Evolutionary conservation across 2,329 filamentous ascomycete species (phyloP), one percentile per base, ranked within the genome.

Genomic region (Trichoderma polysporum): DNA sequence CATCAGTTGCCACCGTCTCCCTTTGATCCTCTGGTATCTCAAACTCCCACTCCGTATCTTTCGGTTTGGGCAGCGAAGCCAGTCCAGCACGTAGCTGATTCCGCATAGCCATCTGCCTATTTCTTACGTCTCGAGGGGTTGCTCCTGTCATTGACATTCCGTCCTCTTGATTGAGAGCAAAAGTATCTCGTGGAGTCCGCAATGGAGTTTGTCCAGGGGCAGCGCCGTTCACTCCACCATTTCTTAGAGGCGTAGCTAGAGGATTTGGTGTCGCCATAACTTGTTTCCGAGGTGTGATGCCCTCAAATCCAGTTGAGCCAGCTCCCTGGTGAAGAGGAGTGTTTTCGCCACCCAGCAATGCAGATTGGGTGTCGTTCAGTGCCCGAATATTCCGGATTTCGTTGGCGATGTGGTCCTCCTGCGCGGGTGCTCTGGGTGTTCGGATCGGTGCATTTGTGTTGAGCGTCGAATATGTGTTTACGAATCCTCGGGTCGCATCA

Each of bases 361-460:
- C 97, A 22, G 95, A 98, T 73, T 98, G 92, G 0, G 94, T 98
- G 75, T 97, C 91, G 0, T 93, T 98, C 59, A 97, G 82, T 8
- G 95, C 92, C 70, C 91, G 88, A 56, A 97, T 97, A 76, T 99
- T 98, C 67, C 90, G 89, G 69, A 98, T 94, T 79, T 99, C 95
- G 76, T 98, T 99, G 71, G 94, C 93, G 68, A 99, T 95, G 71
- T 93, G 90, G 74, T 99, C 95, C 76, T 99, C 94, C 76, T 97
- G 92, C 56, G 93, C 91, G 0, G 95, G 91, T 3, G 94, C 95
- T 77, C 90, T 89, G 3, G 95, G 95, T 4, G 95, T 99, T 69
- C 95, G 89, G 69, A 99, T 97, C 0, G 95, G 95, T 13, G 93
- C 94, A 68, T 85, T 89, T 63, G 88, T 90, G 75, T 95, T 91